A percentile compares a stretch with the other conserved stretches of the same genome.
Evolutionary conservation across 2,329 filamentous ascomycete genomes (phyloP).

Genomic region (Metarhizium robertsii): DNA sequence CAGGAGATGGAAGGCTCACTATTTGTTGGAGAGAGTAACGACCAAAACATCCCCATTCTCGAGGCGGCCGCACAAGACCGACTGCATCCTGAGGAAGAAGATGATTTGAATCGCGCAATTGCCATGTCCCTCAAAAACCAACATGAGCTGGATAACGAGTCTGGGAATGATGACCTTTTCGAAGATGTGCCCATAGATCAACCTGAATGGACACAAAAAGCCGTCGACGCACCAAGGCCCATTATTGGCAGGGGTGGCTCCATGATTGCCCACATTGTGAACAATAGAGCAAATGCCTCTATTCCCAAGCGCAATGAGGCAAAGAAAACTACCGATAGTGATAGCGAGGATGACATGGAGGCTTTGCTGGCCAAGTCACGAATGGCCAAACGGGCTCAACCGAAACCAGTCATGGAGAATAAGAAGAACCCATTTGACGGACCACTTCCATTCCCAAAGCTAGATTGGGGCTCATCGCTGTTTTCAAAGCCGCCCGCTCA

Average conservation of each 20-base stretch:
- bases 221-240: slow-evolving; percentile 39
- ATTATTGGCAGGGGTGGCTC: slow-evolving; percentile 42
- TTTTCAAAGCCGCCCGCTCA: slow-evolving; percentile 34
- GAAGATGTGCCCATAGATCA: slow-evolving; percentile 37
- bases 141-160: slow-evolving; percentile 28
- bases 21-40: slow-evolving; percentile 26
- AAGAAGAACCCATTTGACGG: slow-evolving; percentile 61
- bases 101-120: slow-evolving; percentile 72
- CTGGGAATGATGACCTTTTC: slow-evolving; percentile 34
- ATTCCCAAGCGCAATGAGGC: slow-evolving; percentile 32
- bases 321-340: slow-evolving; percentile 38
- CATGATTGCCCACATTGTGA: slow-evolving; percentile 65
- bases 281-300: slow-evolving; percentile 58
- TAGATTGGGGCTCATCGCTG: slow-evolving; percentile 58
- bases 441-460: slow-evolving; percentile 82
- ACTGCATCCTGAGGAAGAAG: slow-evolving; percentile 31
- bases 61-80: slow-evolving; percentile 26
- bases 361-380: slow-evolving; percentile 66
- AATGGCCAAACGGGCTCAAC: slow-evolving; percentile 39
- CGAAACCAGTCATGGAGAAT: slow-evolving; percentile 34
- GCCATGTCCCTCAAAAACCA: slow-evolving; percentile 71
- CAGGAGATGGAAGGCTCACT: slow-evolving; percentile 43
- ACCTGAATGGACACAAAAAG: slow-evolving; percentile 48
- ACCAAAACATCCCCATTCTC: slow-evolving; percentile 10
- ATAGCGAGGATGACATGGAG: slow-evolving; percentile 73